Evolutionary conservation across 306 rosid species (phyloP).

Genomic region (Arachis stenosperma): DNA sequence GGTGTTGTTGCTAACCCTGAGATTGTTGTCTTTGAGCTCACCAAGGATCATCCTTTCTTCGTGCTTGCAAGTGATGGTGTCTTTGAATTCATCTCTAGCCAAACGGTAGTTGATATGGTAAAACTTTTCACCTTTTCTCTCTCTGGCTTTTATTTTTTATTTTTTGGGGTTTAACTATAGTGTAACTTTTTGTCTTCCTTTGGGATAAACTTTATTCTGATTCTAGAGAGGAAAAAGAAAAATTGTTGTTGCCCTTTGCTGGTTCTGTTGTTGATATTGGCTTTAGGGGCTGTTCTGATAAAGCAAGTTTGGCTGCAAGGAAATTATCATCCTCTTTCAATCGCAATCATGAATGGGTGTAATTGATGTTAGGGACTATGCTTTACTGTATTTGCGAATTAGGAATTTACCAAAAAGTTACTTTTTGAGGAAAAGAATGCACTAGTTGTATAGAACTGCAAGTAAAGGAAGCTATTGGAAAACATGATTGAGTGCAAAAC

Average conservation of each 20-base stretch:
- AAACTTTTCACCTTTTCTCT: constrained; percentile 31
- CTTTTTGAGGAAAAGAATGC: constrained; percentile 12
- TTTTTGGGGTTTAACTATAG: too few species aligned
- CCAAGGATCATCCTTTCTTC: constrained; percentile 81
- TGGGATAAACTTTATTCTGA: constrained; percentile 22
- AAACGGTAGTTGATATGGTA: constrained; percentile 96
- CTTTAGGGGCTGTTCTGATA: constrained; percentile 34
- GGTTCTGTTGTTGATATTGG: constrained; percentile 30
- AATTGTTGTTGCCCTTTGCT: constrained; percentile 28
- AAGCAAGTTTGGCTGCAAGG: constrained; percentile 36
- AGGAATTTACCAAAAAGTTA: constrained; percentile 8
- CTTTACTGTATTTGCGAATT: constrained; percentile 11
- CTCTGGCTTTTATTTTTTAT: background rate
- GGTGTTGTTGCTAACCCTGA: constrained; percentile 98
- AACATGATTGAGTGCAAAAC: background rate
- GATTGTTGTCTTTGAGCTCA: constrained; percentile 86
- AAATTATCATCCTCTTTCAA: constrained; percentile 28
- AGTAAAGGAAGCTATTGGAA: constrained; percentile 9
- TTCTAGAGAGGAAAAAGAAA: constrained; percentile 5
- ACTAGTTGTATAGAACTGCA: background rate
- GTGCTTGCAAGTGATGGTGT: constrained; percentile 98
- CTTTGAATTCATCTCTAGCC: constrained; percentile 97
- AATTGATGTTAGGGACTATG: constrained; percentile 22
- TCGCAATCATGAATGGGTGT: constrained; percentile 26
- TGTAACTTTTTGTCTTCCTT: constrained; percentile 16